Conservation (phyloP, 139 green algal genomes). For the Yamagishiella unicocca region DNA sequence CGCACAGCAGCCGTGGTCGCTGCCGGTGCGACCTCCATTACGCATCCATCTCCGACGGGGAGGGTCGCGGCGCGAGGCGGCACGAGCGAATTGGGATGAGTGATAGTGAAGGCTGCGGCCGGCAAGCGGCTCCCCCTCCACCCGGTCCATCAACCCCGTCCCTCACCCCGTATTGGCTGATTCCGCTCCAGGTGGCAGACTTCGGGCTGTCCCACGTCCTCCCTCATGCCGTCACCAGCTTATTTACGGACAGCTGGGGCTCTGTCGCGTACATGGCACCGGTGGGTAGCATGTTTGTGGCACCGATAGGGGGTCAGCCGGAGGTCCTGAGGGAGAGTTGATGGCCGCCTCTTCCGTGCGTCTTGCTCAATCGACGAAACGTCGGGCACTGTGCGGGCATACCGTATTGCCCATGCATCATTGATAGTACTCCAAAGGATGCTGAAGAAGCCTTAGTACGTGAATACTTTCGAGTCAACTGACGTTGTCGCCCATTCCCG, state of each 20-base stretch:
- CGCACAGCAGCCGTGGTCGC: no score
- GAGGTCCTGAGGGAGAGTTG: not conserved
- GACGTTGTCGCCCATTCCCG: not conserved
- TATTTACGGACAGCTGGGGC: not conserved
- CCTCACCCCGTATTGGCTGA: not conserved
- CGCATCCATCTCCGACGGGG: no score
- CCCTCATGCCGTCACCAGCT: not conserved
- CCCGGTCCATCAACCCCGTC: no score
- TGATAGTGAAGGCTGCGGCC: not conserved
- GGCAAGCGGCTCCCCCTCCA: not conserved
- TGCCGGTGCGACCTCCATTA: no score
- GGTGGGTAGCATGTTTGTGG: no score
- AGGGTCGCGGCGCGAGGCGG: no score
- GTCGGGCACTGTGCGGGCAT: not conserved
- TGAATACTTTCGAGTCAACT: no score
- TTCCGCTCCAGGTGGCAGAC: conserved; percentile 1
- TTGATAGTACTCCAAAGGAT: not conserved
- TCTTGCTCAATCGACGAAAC: no score
- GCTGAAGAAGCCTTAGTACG: no score
- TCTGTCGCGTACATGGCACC: conserved; percentile 12
- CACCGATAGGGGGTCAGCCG: not conserved
- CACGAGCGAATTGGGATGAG: no score
- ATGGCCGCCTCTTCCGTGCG: not conserved
- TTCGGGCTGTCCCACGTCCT: conserved; percentile 20
- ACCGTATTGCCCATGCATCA: not conserved